phyloP scores from a whole-genome alignment of 2,329 filamentous ascomycete genomes.

The Trichoderma pleuroti region DNA sequence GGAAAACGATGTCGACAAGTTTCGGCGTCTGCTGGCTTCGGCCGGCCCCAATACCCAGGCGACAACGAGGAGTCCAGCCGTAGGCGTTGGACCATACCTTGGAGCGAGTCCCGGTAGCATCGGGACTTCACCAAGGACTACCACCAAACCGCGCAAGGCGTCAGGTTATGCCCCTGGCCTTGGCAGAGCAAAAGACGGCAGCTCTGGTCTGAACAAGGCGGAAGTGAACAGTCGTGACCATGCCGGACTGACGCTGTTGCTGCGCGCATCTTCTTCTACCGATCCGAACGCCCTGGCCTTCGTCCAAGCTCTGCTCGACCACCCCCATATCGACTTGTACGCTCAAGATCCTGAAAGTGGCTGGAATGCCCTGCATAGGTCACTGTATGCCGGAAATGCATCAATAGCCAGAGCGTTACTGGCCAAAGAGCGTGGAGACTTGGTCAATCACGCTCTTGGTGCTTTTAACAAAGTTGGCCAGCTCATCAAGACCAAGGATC shows the following conservation, averaged over 20 bases:
- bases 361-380: slow-evolving; percentile 92
- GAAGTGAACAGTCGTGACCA: slow-evolving; percentile 86
- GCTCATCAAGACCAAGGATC: slow-evolving; percentile 91
- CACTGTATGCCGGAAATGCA: slow-evolving; percentile 85
- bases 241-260: slow-evolving; percentile 75
- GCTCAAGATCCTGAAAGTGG: slow-evolving; percentile 85
- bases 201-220: slow-evolving; percentile 45
- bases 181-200: slow-evolving; percentile 44
- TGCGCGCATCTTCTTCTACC: slow-evolving; percentile 77
- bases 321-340: slow-evolving; percentile 82
- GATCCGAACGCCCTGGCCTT: slow-evolving; percentile 68
- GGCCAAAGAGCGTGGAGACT: slow-evolving; percentile 67
- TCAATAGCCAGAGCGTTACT: slow-evolving; percentile 80
- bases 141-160: slow-evolving; percentile 49
- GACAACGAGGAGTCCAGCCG: slow-evolving; percentile 50
- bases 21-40: slow-evolving; percentile 81
- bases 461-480: slow-evolving; percentile 63
- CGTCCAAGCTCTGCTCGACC: slow-evolving; percentile 73
- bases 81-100: slow-evolving; percentile 35
- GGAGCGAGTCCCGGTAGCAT: slow-evolving; percentile 41
- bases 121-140: slow-evolving; percentile 49
- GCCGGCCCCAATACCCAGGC: slow-evolving; percentile 57
- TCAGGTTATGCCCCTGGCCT: slow-evolving; percentile 47
- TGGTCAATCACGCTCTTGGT: slow-evolving; percentile 56
- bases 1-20: slow-evolving; percentile 95